A percentile compares a stretch with the other conserved stretches of the same genome.
These are phyloP conservation scores for Pseudocohnilembus persalinus DNA, from an alignment of 169 alveolate species.

Conservation along the genomic window DNA sequence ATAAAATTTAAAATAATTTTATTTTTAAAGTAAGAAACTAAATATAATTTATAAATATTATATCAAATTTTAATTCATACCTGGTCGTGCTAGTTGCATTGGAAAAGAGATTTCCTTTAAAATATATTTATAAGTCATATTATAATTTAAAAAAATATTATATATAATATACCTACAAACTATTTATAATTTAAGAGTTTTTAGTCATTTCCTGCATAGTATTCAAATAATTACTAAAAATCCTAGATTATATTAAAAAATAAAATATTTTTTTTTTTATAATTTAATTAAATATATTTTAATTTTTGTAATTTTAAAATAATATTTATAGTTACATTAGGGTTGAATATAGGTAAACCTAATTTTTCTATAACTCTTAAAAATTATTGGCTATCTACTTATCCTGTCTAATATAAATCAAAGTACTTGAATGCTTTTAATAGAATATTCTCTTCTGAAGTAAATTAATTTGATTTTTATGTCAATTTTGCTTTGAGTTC, in stretches of 20 bases:
- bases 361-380: conserved; percentile 71
- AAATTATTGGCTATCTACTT: conserved; percentile 62
- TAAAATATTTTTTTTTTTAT: background rate
- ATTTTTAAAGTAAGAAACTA: no score
- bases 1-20: no score
- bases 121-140: background rate
- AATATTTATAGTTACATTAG: background rate
- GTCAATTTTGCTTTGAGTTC: conserved; percentile 67
- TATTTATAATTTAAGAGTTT: conserved; percentile 74
- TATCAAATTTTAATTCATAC: no score
- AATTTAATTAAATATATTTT: no score
- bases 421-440: conserved; percentile 74
- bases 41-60: no score
- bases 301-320: no score
- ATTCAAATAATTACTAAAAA: conserved; percentile 5
- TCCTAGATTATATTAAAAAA: conserved; percentile 7
- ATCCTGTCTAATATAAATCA: conserved; percentile 71
- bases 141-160: background rate
- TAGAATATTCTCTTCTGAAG: conserved; percentile 64
- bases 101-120: background rate
- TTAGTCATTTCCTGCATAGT: conserved; percentile 56
- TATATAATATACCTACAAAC: conserved; percentile 46
- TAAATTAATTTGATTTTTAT: conserved; percentile 58
- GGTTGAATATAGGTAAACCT: conserved; percentile 61
- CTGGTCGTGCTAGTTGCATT: background rate